Base-by-base conservation (phyloP, 2,329 filamentous ascomycete species). In the Aspergillus candidus region DNA sequence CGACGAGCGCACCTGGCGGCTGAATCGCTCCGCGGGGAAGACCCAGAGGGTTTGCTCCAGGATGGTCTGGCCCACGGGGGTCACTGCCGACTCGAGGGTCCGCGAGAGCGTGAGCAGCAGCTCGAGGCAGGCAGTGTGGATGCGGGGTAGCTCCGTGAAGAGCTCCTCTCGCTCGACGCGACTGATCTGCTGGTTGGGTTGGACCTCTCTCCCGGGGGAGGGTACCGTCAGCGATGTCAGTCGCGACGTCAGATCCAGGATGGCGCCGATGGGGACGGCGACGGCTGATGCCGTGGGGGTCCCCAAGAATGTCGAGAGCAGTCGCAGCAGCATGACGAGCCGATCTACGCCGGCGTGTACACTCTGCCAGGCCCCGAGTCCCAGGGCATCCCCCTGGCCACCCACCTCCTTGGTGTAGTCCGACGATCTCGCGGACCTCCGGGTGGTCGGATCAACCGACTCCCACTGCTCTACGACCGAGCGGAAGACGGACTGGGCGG, bases 381-480 rank as follows among this genome's bases (percentile, higher is more conserved):
- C 72, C 33, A 76, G 58, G 7, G 62, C 54, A 47, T 75, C 70
- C 6, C 66, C 67, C 6, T 60, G 54, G 47, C 72, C 68, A 18
- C 62, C 55, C 35, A 69, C 56, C 35, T 60, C 56, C 13, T 59
- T 54, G 40, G 58, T 61, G 44, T 67, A 67, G 44, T 65, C 52
- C 34, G 60, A 60, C 55, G 69, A 49, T 52, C 52, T 68, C 48
- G 52, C 61, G 41, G 41, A 51, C 50, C 54, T 62, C 38, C 50
- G 59, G 48, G 54, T 61, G 46, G 43, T 54, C n/a, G 64, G 77
- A 29, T 77, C 72, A 2, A 75, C 74, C 0, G 88, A 80, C 55
- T 90, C 81, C 85, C 88, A 93, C 33, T 87, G 84, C 62, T 96
- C 90, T 10, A 85, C 69, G 0, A 95, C 77, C 8, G 83, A 82